Base-by-base conservation (phyloP, 2,329 filamentous ascomycete genomes). In the Fusarium pseudoanthophilum region DNA sequence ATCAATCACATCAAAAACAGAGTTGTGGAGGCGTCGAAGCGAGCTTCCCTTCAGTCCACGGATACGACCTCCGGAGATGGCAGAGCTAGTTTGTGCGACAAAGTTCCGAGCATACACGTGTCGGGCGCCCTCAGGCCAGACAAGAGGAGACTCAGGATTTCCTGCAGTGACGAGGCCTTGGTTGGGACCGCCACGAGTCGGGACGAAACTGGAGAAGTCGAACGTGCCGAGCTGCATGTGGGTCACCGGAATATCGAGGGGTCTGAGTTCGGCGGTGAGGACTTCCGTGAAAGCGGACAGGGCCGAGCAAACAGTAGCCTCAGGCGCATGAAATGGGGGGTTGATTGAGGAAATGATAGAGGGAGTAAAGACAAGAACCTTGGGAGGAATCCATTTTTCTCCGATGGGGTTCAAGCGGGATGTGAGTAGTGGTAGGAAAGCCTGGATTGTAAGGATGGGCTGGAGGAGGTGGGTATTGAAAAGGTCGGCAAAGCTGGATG, bases 141-240 rank as follows among this genome's bases (percentile, higher is more conserved):
- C 84, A 6, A 91, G 84, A 16, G 86, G 83, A 52, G 87, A 85
- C 61, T 84, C 80, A 10, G 83, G 82, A 69, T 82, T 83, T 43
- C 85, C 82, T 30, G 84, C 82, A 15, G 85, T 82, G 39, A 86
- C 80, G 28, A 84, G 78, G 30, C 79, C 83, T 46, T 83, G 81
- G 51, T 81, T 77, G 51, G 73, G 64, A 53, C 76, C 70, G 77
- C 79, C 81, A 76, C 78, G 82, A 68, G 83, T 77, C 34, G 87
- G 88, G 5, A 87, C 87, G 82, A 92, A 91, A 71, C 91, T 87
- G 11, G 91, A 90, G 77, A 95, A 91, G 82, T 98, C 95, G 80
- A 99, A 94, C 28, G 94, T 95, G 66, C 96, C 96, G 4, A 98
- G 90, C 82, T 95, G 94, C 80, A 99, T 88, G 79, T 98, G 94